Base-by-base conservation (phyloP, 176 grass and related monocot species). In the Rhipidocladum racemiflorum region DNA sequence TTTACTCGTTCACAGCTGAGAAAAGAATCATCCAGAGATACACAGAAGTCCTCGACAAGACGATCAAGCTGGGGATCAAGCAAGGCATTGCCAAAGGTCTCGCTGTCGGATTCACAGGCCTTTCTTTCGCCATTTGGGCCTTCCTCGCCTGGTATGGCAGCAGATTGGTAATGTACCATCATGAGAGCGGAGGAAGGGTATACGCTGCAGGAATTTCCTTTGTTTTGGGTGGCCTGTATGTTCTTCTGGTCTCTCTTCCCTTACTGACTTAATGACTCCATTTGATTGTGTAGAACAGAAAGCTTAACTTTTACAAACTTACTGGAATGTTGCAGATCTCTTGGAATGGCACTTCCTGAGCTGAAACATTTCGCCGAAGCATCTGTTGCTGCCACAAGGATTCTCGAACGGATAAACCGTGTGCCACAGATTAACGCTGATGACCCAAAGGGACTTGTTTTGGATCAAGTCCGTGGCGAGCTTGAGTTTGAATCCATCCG, bases 111-210 rank as follows among this genome's bases (percentile, higher is more conserved):
- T 93, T 91, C 65, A 99, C 92, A 0, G 92, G 96, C 2, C 80
- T 99, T 49, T 87, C 90, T 28, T 99, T 99, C 14, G 86, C 92
- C 44, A 99, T 95, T 50, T 99, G 96, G 96, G 96, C 68, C 14
- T 95, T 99, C 74, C 96, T 99, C 23, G 96, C 96, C 9, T 99
- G 96, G 96, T 99, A 99, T 28, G 96, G 96, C 8, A 86, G 89
- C 55, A 87, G 79, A 53, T 81, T 98, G 80, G 92, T 98, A n/a
- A 91, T 91, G 92, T 86, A 84, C 62, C 92, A 93, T 40, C 90
- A 92, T 23, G 92, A 90, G 53, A 95, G 79, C 12, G 96, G 96
- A 68, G 96, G 96, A 1, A 89, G 92, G 79, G 93, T 99, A 61
- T 99, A 99, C 24, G 96, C 96, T 18, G 89, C 96, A 12, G 96